These are phyloP conservation scores for Dictyostelium capitatum DNA, from an alignment of 78 protist species.

Conservation along the genomic window DNA sequence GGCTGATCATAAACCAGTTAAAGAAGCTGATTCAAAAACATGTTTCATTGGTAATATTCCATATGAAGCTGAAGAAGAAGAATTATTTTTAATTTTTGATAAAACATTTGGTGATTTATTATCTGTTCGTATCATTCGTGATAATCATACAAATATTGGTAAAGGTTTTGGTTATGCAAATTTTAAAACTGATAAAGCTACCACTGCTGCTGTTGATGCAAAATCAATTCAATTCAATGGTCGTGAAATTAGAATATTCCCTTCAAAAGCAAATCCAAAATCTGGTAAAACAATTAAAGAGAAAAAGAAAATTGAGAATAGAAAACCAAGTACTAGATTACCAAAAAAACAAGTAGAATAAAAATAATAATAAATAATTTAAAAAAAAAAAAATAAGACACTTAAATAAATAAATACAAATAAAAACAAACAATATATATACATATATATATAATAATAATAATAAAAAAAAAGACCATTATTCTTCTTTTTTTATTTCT, in stretches of 20 bases:
- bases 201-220: not conserved
- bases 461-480: not conserved
- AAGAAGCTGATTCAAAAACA: not conserved
- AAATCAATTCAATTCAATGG: not conserved
- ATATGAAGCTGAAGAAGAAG: constrained; percentile 63
- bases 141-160: constrained; percentile 22
- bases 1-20: constrained; percentile 23
- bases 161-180: constrained; percentile 70
- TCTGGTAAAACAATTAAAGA: constrained; percentile 26
- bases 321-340: constrained; percentile 33
- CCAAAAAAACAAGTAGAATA: not conserved
- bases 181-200: not conserved
- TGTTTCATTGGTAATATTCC: constrained; percentile 65
- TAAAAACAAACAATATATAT: not conserved
- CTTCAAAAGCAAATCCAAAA: constrained; percentile 67
- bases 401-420: not conserved
- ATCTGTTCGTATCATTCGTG: constrained; percentile 44
- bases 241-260: constrained; percentile 66
- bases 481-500: not conserved
- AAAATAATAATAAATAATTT: not conserved
- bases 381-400: not conserved
- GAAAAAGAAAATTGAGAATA: constrained; percentile 10
- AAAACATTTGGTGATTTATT: constrained; percentile 25
- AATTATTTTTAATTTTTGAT: constrained; percentile 26
- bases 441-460: not conserved